Base-by-base conservation (phyloP, 2,329 filamentous ascomycete species). In the Hypoxylon sp. region DNA sequence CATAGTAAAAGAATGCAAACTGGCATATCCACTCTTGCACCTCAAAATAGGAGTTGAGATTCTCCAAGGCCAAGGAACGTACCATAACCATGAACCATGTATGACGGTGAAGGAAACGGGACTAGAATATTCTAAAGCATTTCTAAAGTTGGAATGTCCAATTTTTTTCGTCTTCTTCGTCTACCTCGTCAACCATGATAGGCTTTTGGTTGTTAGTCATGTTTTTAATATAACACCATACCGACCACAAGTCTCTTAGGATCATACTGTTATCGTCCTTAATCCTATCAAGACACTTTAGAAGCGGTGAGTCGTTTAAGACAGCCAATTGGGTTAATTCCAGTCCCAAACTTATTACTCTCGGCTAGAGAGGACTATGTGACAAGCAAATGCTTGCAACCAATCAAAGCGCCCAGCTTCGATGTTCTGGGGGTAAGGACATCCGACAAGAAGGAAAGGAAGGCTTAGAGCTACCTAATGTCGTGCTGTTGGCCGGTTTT, bases 81-180 rank as follows among this genome's bases (percentile, higher is more conserved):
- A 61, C 53, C 46, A 55, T 47, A 41, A 63, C 50, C 54, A 54
- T 61, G 52, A 65, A 26, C 24, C 24, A 26, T 26, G 24, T 13
- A 34, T 34, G 32, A 37, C 32, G 32, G 32, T 37, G 19, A 26
- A 17, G 50, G 49, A 56, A 54, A 49, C 28, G 44, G 48, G 47
- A 66, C 65, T 65, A 68, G 65, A 65, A 68, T 59, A 61, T 68
- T 68, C 62, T 63, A 68, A 63, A 65, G 59, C 59, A 61, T 65
- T 68, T 68, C 65, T 54, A 17, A 58, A 66, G 47, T 56, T 53
- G 65, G 62, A 65, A 63, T 59, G 54, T 61, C 54, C 44, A 15
- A 8, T 22, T n/a, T 50, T 30, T 17, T 15, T 26, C 44, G 3
- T 48, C 26, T 6, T 17, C 24, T n/a, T n/a, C n/a, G n/a, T n/a